Conservation (phyloP, 257 asterid species). For the Paraleonurus japonicus region DNA sequence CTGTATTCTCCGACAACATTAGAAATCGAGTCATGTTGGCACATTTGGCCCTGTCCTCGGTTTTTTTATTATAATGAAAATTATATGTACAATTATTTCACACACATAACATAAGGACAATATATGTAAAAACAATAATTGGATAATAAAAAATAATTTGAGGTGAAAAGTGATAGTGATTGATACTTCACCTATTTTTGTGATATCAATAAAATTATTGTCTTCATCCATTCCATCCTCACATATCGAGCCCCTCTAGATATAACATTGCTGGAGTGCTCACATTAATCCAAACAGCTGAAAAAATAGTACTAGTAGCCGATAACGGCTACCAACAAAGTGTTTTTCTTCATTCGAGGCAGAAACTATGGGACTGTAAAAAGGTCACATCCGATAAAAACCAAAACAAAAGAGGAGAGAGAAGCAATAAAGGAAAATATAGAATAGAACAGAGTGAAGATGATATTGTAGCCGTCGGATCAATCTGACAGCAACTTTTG, state of each 20-base stretch:
- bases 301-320: conserved; percentile 17
- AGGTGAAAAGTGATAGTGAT: not conserved
- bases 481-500: conserved; percentile 44
- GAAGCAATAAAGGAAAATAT: not conserved
- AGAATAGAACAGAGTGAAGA: conserved; percentile 36
- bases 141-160: not conserved
- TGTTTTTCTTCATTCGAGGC: conserved; percentile 39
- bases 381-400: conserved; percentile 25
- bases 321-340: conserved; percentile 71
- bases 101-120: no score
- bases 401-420: conserved; percentile 3
- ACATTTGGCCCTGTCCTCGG: conserved; percentile 20
- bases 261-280: not conserved
- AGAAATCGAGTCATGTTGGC: conserved; percentile 40
- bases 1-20: conserved; percentile 49
- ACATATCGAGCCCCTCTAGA: no score
- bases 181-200: not conserved
- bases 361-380: conserved; percentile 32
- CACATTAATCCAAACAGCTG: conserved; percentile 27
- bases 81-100: not conserved
- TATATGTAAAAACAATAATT: no score
- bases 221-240: not conserved
- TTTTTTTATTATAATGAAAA: not conserved
- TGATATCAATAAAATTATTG: not conserved
- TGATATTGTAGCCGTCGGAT: conserved; percentile 61